Evolutionary conservation across 2,329 filamentous ascomycete genomes (phyloP), one percentile per base, ranked within the genome.

Genomic region (Setomelanomma holmii): DNA sequence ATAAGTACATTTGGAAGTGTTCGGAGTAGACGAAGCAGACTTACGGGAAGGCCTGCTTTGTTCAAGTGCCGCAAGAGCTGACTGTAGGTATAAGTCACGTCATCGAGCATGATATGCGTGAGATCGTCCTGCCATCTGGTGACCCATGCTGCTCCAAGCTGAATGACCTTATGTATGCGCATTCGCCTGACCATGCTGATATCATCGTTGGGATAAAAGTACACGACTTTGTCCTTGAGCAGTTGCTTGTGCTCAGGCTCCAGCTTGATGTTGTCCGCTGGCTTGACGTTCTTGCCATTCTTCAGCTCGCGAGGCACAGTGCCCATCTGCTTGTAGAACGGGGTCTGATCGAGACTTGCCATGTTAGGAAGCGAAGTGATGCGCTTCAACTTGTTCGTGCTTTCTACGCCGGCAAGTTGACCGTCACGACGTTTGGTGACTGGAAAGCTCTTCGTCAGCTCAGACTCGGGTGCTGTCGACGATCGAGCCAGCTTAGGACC

Each of bases 181-280:
- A 87, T 74, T 48, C 84, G 84, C 34, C 93, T 84, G 6, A 84
- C 79, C 10, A 84, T 82, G 24, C 87, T 84, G 40, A 89, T 82
- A 57, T 93, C 88, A 58, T 91, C 85, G 60, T 95, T 89, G 0
- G 92, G 93, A 5, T 96, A 85, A 70, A 95, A 96, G 75, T 86
- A 76, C 19, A 75, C 49, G 12, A 70, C 57, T 27, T 73, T 71
- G 14, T 53, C 66, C 23, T 64, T 67, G 27, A 77, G 57, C 17
- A 76, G 45, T 34, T 74, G 73, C 39, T 63, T 69, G 3, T 51
- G 39, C 47, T 73, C 71, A 4, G 73, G 63, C 3, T 60, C 59
- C 12, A 75, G 56, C 21, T 66, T 63, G 42, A 75, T 75, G 11
- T 69, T 62, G 12, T 63, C 54, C 14, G 67, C 67, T 17, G 45